A percentile compares a stretch with the other conserved stretches of the same genome.
Conservation (phyloP, 768 basidiomycete species). For the Lyophyllum semitale region DNA sequence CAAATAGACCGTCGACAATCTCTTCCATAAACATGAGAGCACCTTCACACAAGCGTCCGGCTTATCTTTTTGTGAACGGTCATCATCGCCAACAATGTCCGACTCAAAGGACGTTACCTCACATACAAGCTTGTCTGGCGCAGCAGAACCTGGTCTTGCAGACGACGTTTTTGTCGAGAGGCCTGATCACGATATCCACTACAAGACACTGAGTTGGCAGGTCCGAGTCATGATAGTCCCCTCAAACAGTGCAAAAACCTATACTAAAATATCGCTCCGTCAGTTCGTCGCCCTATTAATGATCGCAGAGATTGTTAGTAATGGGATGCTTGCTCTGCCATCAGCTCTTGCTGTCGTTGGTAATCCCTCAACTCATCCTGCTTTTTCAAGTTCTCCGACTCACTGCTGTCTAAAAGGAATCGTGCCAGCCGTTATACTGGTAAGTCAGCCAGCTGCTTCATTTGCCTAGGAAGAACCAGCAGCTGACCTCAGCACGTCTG, state of each 20-base stretch:
- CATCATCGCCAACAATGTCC: background rate
- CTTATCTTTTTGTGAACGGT: background rate
- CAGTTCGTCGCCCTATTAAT: slow-evolving; percentile 52
- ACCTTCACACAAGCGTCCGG: background rate
- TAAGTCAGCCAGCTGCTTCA: background rate
- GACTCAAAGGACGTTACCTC: background rate
- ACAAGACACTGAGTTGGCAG: slow-evolving; percentile 57
- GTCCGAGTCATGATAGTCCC: slow-evolving; percentile 36
- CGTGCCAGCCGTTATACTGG: slow-evolving; percentile 49
- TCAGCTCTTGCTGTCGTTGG: slow-evolving; percentile 54
- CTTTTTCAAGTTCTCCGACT: background rate
- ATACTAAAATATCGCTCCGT: background rate
- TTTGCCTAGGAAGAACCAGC: too few relatives aligned
- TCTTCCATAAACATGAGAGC: too few relatives aligned
- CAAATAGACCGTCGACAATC: too few relatives aligned
- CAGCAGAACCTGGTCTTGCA: background rate
- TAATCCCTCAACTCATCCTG: slow-evolving; percentile 15
- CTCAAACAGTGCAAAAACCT: background rate
- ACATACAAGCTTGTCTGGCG: too few relatives aligned
- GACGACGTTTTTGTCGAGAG: slow-evolving; percentile 49
- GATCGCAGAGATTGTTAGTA: slow-evolving; percentile 61
- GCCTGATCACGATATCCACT: slow-evolving; percentile 46
- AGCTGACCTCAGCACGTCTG: background rate
- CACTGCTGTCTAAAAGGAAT: slow-evolving; percentile 37
- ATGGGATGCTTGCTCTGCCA: slow-evolving; percentile 56